A percentile compares a stretch with the other conserved stretches of the same genome.
These are phyloP conservation scores for Bipolaris bicolor DNA, from an alignment of 2,329 filamentous ascomycete species.

Conservation along the genomic window DNA sequence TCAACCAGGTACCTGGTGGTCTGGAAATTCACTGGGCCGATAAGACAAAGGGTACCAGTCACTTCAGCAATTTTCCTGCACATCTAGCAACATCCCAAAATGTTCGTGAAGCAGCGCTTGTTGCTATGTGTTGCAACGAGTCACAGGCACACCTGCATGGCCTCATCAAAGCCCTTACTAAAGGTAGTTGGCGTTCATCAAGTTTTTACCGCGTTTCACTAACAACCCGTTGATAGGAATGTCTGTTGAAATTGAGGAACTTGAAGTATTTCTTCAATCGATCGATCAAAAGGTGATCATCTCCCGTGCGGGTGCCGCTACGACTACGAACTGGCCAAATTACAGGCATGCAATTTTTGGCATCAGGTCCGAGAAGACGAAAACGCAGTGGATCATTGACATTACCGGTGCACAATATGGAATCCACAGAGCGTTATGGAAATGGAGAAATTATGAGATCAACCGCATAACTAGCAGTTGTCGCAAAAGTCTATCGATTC, in stretches of 20 bases:
- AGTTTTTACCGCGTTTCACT: not conserved
- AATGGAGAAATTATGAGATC: not conserved
- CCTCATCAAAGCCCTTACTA: not conserved
- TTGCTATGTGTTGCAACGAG: constrained; percentile 1
- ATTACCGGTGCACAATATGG: no score
- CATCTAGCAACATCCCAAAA: not conserved
- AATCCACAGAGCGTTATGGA: not conserved
- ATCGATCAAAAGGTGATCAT: not conserved
- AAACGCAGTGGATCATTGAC: not conserved
- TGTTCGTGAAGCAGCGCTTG: not conserved
- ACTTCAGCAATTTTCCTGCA: constrained; percentile 1
- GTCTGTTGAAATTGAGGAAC: not conserved
- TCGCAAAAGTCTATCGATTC: rapidly evolving
- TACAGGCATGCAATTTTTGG: not conserved
- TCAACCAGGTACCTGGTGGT: not conserved
- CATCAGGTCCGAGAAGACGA: not conserved
- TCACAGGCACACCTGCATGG: constrained; percentile 1
- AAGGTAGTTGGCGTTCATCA: not conserved
- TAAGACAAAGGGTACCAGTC: not conserved
- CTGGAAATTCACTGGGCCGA: not conserved
- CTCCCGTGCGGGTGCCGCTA: no score
- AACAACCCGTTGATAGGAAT: not conserved
- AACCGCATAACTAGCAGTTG: not conserved
- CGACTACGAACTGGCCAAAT: not conserved
- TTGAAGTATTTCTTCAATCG: not conserved